Conservation (phyloP, 1,284 basidiomycete species). For the Prillingera fragicola region DNA sequence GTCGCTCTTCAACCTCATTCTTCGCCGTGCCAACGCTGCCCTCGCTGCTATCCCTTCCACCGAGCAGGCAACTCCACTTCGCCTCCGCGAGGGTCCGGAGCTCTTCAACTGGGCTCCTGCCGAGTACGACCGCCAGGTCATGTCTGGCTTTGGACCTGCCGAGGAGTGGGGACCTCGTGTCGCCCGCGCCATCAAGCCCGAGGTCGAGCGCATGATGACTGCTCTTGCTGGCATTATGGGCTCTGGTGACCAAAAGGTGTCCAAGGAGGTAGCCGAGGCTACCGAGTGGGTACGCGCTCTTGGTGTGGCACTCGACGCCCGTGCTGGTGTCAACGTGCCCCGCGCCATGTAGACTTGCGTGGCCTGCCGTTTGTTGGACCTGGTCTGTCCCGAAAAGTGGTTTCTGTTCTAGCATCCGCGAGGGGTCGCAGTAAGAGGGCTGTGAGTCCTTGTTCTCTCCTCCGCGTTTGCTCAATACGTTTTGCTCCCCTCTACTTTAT, state of each 20-base stretch:
- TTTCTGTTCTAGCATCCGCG: too few relatives aligned
- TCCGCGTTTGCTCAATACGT: too few relatives aligned
- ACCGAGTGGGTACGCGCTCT: slow-evolving; percentile 41
- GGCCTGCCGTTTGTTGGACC: too few relatives aligned
- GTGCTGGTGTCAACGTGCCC: slow-evolving; percentile 34
- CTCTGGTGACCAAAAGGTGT: slow-evolving; percentile 11
- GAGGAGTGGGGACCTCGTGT: slow-evolving; percentile 45
- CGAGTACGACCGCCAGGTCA: slow-evolving; percentile 45
- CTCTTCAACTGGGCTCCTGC: slow-evolving; percentile 39
- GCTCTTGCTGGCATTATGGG: slow-evolving; percentile 16
- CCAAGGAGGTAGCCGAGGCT: slow-evolving; percentile 27
- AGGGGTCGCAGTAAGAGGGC: too few relatives aligned
- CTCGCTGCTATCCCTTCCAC: slow-evolving; percentile 15
- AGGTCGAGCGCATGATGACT: slow-evolving; percentile 37
- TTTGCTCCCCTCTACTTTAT: not conserved
- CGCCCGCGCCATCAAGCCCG: slow-evolving; percentile 42
- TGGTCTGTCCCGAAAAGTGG: too few relatives aligned
- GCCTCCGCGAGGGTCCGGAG: slow-evolving; percentile 32
- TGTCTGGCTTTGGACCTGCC: slow-evolving; percentile 45
- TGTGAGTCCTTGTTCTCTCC: too few relatives aligned
- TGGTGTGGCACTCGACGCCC: slow-evolving; percentile 41
- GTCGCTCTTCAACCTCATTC: slow-evolving; percentile 39
- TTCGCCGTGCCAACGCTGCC: slow-evolving; percentile 35
- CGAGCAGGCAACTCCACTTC: slow-evolving; percentile 12
- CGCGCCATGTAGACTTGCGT: slow-evolving; percentile 15